Evolutionary conservation across 2,329 filamentous ascomycete species (phyloP).

Genomic region (Alternaria sp.): DNA sequence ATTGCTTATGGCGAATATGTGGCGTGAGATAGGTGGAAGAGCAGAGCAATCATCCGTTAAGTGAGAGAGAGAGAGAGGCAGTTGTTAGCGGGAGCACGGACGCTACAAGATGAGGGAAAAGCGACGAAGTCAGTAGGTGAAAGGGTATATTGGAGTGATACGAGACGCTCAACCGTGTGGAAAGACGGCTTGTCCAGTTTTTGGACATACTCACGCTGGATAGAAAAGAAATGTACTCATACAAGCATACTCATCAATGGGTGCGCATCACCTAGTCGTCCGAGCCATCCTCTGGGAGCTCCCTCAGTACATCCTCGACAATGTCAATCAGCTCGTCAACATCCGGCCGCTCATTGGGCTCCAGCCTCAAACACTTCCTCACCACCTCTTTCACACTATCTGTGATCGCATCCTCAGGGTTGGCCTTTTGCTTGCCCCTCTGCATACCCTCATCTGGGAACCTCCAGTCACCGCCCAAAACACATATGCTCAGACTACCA

Average conservation of each 20-base stretch:
- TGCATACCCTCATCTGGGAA: constrained; percentile 85
- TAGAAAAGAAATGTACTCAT: not conserved
- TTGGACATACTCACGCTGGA: not conserved
- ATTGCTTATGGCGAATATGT: too few species aligned
- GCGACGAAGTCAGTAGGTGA: not conserved
- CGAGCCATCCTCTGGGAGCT: constrained; percentile 69
- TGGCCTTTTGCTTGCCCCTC: constrained; percentile 63
- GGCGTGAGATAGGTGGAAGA: too few species aligned
- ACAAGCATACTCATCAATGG: not conserved
- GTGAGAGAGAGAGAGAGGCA: too few species aligned
- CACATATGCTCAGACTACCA: constrained; percentile 89
- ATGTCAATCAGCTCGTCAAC: constrained; percentile 83
- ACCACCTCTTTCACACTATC: constrained; percentile 88
- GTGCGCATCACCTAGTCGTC: constrained; percentile 18
- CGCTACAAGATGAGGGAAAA: too few species aligned
- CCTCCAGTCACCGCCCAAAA: constrained; percentile 92
- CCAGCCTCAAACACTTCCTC: constrained; percentile 83
- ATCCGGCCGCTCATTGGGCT: constrained; percentile 87
- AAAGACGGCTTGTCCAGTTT: not conserved
- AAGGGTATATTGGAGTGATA: constrained; percentile 12
- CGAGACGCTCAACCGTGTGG: not conserved
- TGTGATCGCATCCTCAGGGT: constrained; percentile 68
- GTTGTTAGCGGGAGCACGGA: too few species aligned
- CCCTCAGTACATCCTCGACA: constrained; percentile 76
- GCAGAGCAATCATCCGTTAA: too few species aligned